Conservation (phyloP, 495 filamentous ascomycete genomes). For the Neurospora africana region DNA sequence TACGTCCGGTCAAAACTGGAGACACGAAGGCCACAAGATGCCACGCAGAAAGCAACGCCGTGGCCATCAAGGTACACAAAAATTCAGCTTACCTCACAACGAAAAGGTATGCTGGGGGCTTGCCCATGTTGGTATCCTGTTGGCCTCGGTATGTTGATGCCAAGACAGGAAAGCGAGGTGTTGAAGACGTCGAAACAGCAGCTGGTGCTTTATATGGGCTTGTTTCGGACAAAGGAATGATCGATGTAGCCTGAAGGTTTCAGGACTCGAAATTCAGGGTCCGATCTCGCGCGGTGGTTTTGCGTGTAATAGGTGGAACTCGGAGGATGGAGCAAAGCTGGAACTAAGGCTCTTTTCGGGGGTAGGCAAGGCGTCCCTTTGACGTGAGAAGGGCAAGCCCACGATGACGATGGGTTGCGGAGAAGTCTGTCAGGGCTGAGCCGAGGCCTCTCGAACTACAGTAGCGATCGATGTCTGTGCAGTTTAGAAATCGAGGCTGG, state of each 20-base stretch:
- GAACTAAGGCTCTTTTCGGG: not conserved
- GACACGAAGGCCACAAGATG: not conserved
- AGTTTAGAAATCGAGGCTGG: not conserved
- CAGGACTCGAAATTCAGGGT: not conserved
- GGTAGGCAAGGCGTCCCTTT: not conserved
- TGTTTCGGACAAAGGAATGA: not conserved
- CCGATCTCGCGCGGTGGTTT: not conserved
- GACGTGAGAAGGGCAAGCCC: not conserved
- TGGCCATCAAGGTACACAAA: not conserved
- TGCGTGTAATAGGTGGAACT: not conserved
- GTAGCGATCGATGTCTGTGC: not conserved
- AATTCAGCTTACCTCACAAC: constrained; percentile 58
- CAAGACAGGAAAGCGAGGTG: not conserved
- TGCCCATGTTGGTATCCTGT: constrained; percentile 26
- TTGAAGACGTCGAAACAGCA: not conserved
- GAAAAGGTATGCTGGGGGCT: constrained; percentile 48
- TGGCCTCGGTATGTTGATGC: not conserved
- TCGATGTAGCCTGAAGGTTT: not conserved
- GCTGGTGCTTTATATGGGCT: not conserved
- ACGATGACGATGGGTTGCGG: not conserved
- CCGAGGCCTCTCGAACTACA: not conserved
- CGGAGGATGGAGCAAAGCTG: not conserved
- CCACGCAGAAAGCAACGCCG: not conserved
- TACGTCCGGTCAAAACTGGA: not conserved
- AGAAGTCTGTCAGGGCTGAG: not conserved